Conservation (phyloP, 2,329 filamentous ascomycete species). For the Xylariales sp. region DNA sequence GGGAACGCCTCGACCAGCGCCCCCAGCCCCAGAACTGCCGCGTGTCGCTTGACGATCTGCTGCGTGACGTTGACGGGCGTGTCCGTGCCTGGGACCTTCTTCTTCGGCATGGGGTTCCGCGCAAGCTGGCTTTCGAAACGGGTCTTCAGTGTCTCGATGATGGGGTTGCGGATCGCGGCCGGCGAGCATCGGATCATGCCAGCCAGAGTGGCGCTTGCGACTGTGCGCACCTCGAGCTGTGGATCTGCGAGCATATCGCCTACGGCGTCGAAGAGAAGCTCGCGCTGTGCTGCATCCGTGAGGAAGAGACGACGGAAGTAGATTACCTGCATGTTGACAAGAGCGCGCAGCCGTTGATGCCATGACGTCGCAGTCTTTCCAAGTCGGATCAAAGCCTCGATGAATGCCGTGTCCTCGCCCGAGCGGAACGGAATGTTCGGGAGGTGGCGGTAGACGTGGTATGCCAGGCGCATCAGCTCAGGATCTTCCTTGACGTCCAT, state of each 20-base stretch:
- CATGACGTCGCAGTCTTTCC: conserved; percentile 80
- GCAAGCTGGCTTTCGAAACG: conserved; percentile 75
- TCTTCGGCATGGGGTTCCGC: conserved; percentile 83
- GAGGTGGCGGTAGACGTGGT: conserved; percentile 93
- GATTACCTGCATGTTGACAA: conserved; percentile 98
- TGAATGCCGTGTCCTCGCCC: conserved; percentile 80
- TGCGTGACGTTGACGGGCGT: conserved; percentile 68
- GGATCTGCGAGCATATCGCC: conserved; percentile 88
- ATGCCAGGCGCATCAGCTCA: conserved; percentile 88
- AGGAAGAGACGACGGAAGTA: conserved; percentile 97
- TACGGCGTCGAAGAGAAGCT: conserved; percentile 84
- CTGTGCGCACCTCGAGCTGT: conserved; percentile 90
- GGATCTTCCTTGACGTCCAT: conserved; percentile 99
- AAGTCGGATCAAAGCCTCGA: conserved; percentile 80
- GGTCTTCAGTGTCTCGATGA: conserved; percentile 69
- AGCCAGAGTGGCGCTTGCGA: conserved; percentile 86
- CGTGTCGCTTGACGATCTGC: conserved; percentile 77
- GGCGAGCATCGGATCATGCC: conserved; percentile 98
- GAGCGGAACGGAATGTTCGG: conserved; percentile 90
- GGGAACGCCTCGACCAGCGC: conserved; percentile 93
- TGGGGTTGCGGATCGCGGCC: conserved; percentile 67
- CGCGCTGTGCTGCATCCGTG: conserved; percentile 67
- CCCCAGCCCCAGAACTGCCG: conserved; percentile 85
- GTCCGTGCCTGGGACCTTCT: conserved; percentile 58
- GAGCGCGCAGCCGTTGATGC: conserved; percentile 90